Percentiles rank a stretch among this genome's conserved stretches.
These are phyloP conservation scores for Pythium aristosporum DNA, from an alignment of 352 stramenopile genomes.

Conservation along the genomic window DNA sequence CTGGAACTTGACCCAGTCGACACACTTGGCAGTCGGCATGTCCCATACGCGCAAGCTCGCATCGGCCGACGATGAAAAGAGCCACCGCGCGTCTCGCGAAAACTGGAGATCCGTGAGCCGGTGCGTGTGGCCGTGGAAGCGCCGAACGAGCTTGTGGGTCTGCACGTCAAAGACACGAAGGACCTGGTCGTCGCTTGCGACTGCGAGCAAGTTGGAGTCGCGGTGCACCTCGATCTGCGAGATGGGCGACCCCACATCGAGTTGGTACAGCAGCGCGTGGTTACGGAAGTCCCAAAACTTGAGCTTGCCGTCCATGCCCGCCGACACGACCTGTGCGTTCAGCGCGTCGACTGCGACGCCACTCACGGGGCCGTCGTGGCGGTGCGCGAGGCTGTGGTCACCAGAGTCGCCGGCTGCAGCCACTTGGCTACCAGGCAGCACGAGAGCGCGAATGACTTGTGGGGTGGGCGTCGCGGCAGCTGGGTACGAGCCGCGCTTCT, in stretches of 20 bases:
- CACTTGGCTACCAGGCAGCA: slow-evolving; percentile 48
- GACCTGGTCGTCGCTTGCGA: slow-evolving; percentile 88
- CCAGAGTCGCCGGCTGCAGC: slow-evolving; percentile 33
- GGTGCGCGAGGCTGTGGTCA: slow-evolving; percentile 33
- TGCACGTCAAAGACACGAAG: slow-evolving; percentile 85
- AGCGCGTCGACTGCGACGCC: slow-evolving; percentile 87
- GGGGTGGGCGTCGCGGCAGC: slow-evolving; percentile 66
- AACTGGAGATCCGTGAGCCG: slow-evolving; percentile 90
- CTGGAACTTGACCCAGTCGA: slow-evolving; percentile 95
- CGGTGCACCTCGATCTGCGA: slow-evolving; percentile 83
- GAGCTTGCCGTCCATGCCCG: slow-evolving; percentile 83
- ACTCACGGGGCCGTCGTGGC: slow-evolving; percentile 80
- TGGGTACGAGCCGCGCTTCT: slow-evolving; percentile 90
- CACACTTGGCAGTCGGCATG: slow-evolving; percentile 92
- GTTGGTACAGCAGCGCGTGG: slow-evolving; percentile 56
- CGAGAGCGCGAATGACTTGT: slow-evolving; percentile 64
- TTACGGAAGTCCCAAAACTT: slow-evolving; percentile 91
- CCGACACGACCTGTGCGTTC: slow-evolving; percentile 80
- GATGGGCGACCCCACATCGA: slow-evolving; percentile 79
- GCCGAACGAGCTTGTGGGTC: slow-evolving; percentile 85
- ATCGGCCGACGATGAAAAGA: slow-evolving; percentile 87
- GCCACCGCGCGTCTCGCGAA: slow-evolving; percentile 85
- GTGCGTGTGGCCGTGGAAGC: slow-evolving; percentile 82
- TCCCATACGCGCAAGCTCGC: slow-evolving; percentile 92
- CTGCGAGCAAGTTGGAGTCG: slow-evolving; percentile 85